Percentiles rank a stretch among this genome's conserved stretches.
These are phyloP conservation scores for Marchantia polymorpha DNA, from an alignment of 225 moss, liverwort and hornwort genomes.

Conservation along the genomic window DNA sequence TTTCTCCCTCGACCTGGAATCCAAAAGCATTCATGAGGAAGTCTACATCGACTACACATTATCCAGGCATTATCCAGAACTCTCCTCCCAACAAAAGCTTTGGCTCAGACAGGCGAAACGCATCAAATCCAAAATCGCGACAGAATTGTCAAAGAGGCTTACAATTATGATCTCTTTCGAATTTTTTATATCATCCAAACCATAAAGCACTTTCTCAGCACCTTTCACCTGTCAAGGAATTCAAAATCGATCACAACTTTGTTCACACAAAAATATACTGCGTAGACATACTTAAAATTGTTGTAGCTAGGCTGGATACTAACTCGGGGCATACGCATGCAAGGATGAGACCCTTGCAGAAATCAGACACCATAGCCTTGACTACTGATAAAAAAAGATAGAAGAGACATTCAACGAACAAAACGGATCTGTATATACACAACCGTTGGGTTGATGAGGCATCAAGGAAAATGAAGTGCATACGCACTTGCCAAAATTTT, in stretches of 20 bases:
- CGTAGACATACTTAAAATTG: not conserved
- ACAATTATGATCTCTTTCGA: conserved; percentile 83
- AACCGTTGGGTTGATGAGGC: not conserved
- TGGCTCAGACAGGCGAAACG: not conserved
- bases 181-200: conserved; percentile 82
- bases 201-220: conserved; percentile 81
- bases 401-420: not conserved
- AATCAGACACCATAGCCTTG: no score
- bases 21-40: not conserved
- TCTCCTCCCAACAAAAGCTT: not conserved
- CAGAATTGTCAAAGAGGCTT: conserved; percentile 1
- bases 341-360: no score
- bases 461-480: conserved; percentile 7
- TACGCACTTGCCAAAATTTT: conserved; percentile 66
- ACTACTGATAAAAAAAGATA: not conserved
- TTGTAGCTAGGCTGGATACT: not conserved
- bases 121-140: not conserved
- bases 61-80: not conserved
- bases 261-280: not conserved
- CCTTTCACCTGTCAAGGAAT: conserved; percentile 59
- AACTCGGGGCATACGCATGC: no score
- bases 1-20: conserved; percentile 77
- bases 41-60: not conserved
- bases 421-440: not conserved
- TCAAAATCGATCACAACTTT: not conserved